Conservation (phyloP, 129 eudicot species). For the Calendula officinalis region DNA sequence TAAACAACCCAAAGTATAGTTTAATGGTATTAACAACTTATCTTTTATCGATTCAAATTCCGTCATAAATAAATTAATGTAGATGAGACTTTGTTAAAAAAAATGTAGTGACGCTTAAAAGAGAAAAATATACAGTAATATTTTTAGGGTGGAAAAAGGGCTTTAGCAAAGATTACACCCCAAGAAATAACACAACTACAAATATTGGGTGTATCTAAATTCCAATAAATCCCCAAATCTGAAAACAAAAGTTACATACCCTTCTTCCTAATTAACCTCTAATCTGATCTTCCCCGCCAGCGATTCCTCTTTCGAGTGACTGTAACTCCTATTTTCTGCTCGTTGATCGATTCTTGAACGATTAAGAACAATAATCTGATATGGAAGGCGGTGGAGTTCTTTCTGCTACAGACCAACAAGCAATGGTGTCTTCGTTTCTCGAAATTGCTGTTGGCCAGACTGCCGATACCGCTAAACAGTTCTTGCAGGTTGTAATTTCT, state of each 20-base stretch:
- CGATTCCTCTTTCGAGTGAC: conserved; percentile 1
- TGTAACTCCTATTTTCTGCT: neutral
- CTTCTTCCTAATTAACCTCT: conserved; percentile 9
- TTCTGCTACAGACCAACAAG: conserved; percentile 53
- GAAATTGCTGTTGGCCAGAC: conserved; percentile 92
- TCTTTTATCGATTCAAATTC: no score
- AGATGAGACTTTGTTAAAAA: no score
- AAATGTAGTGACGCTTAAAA: no score
- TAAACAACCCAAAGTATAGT: no score
- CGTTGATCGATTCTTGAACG: neutral
- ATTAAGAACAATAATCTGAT: neutral
- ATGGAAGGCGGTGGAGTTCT: conserved; percentile 42
- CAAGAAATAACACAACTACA: no score
- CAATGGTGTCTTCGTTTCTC: conserved; percentile 61
- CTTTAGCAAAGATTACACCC: no score
- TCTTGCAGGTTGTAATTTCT: conserved; percentile 61
- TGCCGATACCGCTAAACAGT: conserved; percentile 67
- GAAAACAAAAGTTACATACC: neutral
- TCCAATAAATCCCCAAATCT: conserved; percentile 17
- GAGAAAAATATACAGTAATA: no score
- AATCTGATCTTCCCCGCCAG: conserved; percentile 1
- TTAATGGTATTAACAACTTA: no score
- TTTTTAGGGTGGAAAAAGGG: no score
- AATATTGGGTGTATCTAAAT: conserved; percentile 11
- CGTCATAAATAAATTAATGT: no score